Percentiles rank a stretch among this genome's conserved stretches.
These are phyloP conservation scores for Aspergillus asperescens DNA, from an alignment of 495 filamentous ascomycete species.

Conservation along the genomic window DNA sequence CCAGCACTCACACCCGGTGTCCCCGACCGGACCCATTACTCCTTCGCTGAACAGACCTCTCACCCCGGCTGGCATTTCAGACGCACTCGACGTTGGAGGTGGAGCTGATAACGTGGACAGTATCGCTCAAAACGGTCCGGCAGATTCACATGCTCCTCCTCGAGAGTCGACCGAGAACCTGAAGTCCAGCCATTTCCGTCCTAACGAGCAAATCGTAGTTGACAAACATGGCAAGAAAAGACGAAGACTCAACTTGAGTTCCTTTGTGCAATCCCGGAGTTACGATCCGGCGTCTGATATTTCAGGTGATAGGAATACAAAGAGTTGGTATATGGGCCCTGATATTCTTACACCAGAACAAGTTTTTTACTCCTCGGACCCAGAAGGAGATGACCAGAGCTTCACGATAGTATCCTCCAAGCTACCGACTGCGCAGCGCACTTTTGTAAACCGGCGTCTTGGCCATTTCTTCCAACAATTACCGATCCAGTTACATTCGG, in stretches of 20 bases:
- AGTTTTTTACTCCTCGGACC: conserved; percentile 23
- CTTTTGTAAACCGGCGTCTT: conserved; percentile 25
- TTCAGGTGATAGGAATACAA: background rate
- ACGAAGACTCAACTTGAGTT: conserved; percentile 24
- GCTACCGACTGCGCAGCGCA: conserved; percentile 20
- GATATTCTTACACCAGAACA: conserved; percentile 11
- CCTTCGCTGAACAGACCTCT: background rate
- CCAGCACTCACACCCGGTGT: background rate
- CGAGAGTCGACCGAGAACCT: background rate
- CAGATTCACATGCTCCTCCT: background rate
- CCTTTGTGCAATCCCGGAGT: background rate
- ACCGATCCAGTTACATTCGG: conserved; percentile 13
- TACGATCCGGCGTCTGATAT: background rate
- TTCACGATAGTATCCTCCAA: conserved; percentile 19
- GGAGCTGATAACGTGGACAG: background rate
- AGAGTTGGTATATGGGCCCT: conserved; percentile 32
- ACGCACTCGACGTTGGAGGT: background rate
- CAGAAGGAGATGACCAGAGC: conserved; percentile 8
- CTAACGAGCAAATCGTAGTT: conserved; percentile 25
- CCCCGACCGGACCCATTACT: background rate
- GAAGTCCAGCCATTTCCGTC: conserved; percentile 4
- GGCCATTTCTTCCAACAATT: conserved; percentile 21
- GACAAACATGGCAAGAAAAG: conserved; percentile 42
- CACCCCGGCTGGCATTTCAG: background rate
- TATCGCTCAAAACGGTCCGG: background rate